Base-by-base conservation (phyloP, 2,329 filamentous ascomycete genomes). In the Rutstroemia sydowiana region DNA sequence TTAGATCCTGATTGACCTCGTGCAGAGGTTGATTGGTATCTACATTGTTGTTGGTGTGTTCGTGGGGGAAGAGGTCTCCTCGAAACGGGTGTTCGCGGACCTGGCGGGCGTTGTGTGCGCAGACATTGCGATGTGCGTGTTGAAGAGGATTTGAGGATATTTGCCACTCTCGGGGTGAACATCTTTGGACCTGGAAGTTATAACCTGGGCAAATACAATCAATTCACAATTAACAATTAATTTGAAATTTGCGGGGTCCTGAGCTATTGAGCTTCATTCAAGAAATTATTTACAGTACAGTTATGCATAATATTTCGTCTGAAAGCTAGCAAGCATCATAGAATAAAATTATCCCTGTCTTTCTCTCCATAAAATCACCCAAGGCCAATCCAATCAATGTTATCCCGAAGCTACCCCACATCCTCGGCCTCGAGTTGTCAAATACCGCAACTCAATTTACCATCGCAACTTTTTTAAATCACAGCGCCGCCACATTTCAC, bases 111-210 rank as follows among this genome's bases (percentile, higher is more conserved):
- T 49, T 56, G 58, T 47, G 61, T 60, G 42, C 57, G 61, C 6
- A 64, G 48, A 49, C 60, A 65, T 63, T 63, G 60, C 20, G 59
- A 43, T 37, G 54, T 50, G 23, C 53, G 52, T 37, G 36, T 57
- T 7, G 61, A 55, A 14, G 52, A 39, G 26, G 60, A 58, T 11
- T 61, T 56, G 5, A 59, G 16, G 9, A 55, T 51, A 18, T 44
- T 57, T 42, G 51, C 45, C 9, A 63, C 45, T n/a, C 58, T 53
- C 43, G 61, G 57, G 23, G 55, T 41, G 37, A 64, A 63, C 63
- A 66, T 66, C 3, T n/a, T 56, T 4, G 14, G 7, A 52, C 39
- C 45, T 37, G 20, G 18, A 48, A 16, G 1, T 30, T 7, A 23
- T 10, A 10, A 21, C 10, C 28, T 11, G 23, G n/a, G 10, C 30